These are phyloP conservation scores for Auricularia sp. DNA, from an alignment of 768 basidiomycete genomes.

Conservation along the genomic window DNA sequence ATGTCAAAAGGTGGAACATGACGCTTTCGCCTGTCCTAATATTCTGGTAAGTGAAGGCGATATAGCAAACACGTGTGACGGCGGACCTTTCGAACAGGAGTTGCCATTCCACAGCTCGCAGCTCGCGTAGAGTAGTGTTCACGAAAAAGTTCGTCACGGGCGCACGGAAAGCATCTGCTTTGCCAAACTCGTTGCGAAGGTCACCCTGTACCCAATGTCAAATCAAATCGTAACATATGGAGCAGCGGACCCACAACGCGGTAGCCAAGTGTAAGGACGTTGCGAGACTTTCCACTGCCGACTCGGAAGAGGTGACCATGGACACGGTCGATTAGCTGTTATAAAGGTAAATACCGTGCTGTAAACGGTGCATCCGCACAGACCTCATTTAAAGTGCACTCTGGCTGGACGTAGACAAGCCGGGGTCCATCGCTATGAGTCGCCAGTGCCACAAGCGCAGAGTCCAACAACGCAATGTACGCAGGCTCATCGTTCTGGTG, in stretches of 20 bases:
- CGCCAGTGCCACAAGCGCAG: background rate
- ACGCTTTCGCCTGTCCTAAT: conserved; percentile 65
- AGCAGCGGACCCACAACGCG: conserved; percentile 36
- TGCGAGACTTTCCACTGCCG: conserved; percentile 29
- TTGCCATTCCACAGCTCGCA: conserved; percentile 61
- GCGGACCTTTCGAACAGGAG: conserved; percentile 49
- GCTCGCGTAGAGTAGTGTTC: conserved; percentile 64
- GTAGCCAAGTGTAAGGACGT: conserved; percentile 62
- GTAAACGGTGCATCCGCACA: background rate
- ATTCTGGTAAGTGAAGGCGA: too few relatives aligned
- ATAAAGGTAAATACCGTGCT: background rate
- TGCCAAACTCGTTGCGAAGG: conserved; percentile 27
- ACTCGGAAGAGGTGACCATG: conserved; percentile 43
- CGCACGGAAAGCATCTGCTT: conserved; percentile 28
- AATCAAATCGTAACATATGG: background rate
- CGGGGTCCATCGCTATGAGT: background rate
- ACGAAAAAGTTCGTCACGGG: conserved; percentile 51
- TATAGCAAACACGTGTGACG: too few relatives aligned
- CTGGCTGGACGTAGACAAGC: background rate
- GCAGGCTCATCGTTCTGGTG: background rate
- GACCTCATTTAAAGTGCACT: background rate
- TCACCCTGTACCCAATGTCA: background rate
- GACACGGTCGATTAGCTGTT: conserved; percentile 51
- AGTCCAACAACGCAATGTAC: background rate
- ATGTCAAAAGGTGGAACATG: conserved; percentile 68